Evolutionary conservation across 2,329 filamentous ascomycete genomes (phyloP), one percentile per base, ranked within the genome.

Genomic region (Tolypocladium cylindrosporum): DNA sequence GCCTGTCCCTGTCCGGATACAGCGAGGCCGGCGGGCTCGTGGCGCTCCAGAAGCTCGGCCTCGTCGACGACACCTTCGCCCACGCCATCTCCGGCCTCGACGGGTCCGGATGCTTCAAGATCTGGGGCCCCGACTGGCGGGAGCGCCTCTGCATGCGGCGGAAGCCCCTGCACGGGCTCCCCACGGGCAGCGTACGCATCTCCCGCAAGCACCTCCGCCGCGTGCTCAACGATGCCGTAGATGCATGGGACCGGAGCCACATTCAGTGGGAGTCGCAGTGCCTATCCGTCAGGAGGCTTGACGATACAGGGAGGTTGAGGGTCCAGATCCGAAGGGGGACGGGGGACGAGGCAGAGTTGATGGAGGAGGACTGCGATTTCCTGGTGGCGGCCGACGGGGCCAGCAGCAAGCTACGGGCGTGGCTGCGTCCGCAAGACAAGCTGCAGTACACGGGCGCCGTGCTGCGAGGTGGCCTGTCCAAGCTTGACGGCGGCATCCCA

Each of bases 361-460:
- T 58, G 36, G 58, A 64, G 16, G 57, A 62, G 31, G 61, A 67
- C 1, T 76, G 74, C 51, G 76, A 79, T 59, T 19, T 79, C 0
- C 68, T 80, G 9, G 66, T 80, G 41, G 75, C 70, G 0, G 75
- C 77, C 0, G 78, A 80, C 59, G 78, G 77, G 0, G 70, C 74
- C 0, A 69, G 65, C 21, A 78, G 75, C 60, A 76, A 71, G 58
- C 65, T 79, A 2, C 65, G 78, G 40, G 62, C 64, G 14, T 60
- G 45, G 10, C 60, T 79, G 6, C 67, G 76, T 21, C 75, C 75
- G 10, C 59, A 69, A 8, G 74, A 79, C 56, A 63, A 56, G 1
- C 67, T 79, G 2, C 41, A 70, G 16, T 78, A 72, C 61, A 66
- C 71, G 1, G 76, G 76, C 0, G 71, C 72, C 3, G 67, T 76